Evolutionary conservation across 1,284 basidiomycete genomes (phyloP).

Genomic region (Grifola frondosa): DNA sequence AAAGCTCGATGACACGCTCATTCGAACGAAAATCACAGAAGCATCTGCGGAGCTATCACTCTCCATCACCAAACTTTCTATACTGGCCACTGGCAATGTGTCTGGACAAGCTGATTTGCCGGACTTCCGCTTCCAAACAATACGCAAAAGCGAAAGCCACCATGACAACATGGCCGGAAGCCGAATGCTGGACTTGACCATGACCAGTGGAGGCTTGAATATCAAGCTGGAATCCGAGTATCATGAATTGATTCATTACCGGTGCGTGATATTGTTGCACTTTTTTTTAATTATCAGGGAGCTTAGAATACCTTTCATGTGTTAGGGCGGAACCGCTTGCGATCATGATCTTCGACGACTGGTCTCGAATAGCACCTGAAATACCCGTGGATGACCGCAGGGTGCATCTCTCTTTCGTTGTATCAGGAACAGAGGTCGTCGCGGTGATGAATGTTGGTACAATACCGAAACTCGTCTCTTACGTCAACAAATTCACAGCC

Average conservation of each 20-base stretch:
- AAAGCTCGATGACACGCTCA: slow-evolving; percentile 56
- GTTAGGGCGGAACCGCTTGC: slow-evolving; percentile 75
- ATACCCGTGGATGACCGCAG: slow-evolving; percentile 49
- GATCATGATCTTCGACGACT: slow-evolving; percentile 81
- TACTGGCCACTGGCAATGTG: slow-evolving; percentile 72
- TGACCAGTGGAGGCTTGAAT: slow-evolving; percentile 74
- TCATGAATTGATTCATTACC: slow-evolving; percentile 74
- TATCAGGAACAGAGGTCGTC: slow-evolving; percentile 71
- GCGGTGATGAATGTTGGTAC: slow-evolving; percentile 72
- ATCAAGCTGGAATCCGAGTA: slow-evolving; percentile 76
- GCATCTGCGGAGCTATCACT: slow-evolving; percentile 61
- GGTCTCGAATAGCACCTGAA: slow-evolving; percentile 54
- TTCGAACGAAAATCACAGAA: slow-evolving; percentile 64
- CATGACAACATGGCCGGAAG: slow-evolving; percentile 32
- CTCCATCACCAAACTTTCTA: slow-evolving; percentile 59
- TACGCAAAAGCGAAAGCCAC: slow-evolving; percentile 51
- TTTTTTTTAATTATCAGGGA: neutral
- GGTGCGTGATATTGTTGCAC: slow-evolving; percentile 45
- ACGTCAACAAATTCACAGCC: slow-evolving; percentile 69
- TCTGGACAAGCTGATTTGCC: slow-evolving; percentile 71
- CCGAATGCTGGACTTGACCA: slow-evolving; percentile 69
- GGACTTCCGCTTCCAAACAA: slow-evolving; percentile 75
- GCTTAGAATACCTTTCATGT: neutral
- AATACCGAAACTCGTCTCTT: slow-evolving; percentile 71
- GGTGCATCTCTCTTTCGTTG: slow-evolving; percentile 75